These are phyloP conservation scores for Plectranthus barbatus DNA, from an alignment of 257 asterid genomes.

Conservation along the genomic window DNA sequence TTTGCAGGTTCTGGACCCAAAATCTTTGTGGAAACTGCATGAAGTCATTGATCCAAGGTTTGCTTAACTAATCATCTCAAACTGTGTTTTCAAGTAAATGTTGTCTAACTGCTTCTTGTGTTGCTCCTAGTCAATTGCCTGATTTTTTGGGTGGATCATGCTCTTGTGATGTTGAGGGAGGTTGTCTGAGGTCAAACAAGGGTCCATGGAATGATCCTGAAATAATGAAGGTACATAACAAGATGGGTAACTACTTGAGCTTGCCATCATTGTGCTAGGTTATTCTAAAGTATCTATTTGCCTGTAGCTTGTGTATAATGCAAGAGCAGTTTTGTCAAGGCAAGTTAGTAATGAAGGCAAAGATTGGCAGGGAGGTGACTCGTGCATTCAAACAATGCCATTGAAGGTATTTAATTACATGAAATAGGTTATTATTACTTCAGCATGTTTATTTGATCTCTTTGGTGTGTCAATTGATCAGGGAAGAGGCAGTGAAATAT, in stretches of 20 bases:
- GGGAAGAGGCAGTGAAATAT: slow-evolving; percentile 51
- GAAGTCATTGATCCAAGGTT: slow-evolving; percentile 81
- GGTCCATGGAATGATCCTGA: slow-evolving; percentile 98
- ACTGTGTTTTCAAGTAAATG: slow-evolving; percentile 1
- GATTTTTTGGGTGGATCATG: slow-evolving; percentile 92
- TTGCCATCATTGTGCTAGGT: neutral
- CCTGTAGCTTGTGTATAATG: slow-evolving; percentile 53
- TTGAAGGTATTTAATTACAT: slow-evolving; percentile 36
- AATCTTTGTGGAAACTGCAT: slow-evolving; percentile 64
- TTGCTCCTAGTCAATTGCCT: slow-evolving; percentile 69
- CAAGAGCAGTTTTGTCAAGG: slow-evolving; percentile 41
- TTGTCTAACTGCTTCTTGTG: slow-evolving; percentile 17
- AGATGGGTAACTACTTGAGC: neutral
- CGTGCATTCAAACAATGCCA: slow-evolving; percentile 27
- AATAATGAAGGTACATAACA: slow-evolving; percentile 60
- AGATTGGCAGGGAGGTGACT: slow-evolving; percentile 41
- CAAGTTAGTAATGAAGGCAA: slow-evolving; percentile 31
- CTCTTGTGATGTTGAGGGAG: slow-evolving; percentile 72
- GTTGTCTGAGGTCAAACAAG: slow-evolving; percentile 81
- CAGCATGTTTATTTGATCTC: slow-evolving; percentile 6
- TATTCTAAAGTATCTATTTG: slow-evolving; percentile 13
- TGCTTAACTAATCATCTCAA: slow-evolving; percentile 5
- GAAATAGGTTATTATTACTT: neutral
- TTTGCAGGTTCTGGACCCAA: slow-evolving; percentile 72
- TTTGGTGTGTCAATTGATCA: slow-evolving; percentile 23